These are phyloP conservation scores for Paramecium octaurelia DNA, from an alignment of 73 alveolate species.

Conservation along the genomic window DNA sequence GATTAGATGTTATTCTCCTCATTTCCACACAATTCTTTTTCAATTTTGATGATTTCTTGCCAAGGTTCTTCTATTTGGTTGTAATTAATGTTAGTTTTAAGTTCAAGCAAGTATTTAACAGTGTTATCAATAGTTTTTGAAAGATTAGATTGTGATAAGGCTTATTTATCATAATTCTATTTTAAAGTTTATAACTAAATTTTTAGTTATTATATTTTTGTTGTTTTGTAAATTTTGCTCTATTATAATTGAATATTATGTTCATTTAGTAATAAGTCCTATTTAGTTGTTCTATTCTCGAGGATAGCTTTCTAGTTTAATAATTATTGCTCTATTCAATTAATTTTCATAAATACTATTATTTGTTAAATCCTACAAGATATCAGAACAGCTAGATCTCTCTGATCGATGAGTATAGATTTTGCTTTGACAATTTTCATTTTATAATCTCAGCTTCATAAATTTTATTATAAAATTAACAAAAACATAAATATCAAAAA, in stretches of 20 bases:
- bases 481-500: neutral
- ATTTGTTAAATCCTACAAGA: neutral
- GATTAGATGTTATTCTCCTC: neutral
- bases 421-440: neutral
- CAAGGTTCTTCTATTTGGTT: neutral
- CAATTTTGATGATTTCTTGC: neutral
- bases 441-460: neutral
- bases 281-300: neutral
- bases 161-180: neutral
- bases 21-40: neutral
- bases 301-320: neutral
- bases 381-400: neutral
- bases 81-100: neutral
- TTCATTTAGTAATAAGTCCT: neutral
- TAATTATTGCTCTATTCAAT: neutral
- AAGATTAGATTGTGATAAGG: neutral
- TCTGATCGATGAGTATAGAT: neutral
- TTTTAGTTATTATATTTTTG: neutral
- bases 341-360: neutral
- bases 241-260: neutral
- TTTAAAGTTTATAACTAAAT: constrained; percentile 11
- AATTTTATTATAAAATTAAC: neutral
- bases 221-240: neutral
- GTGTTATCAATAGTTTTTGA: neutral
- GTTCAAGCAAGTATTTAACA: neutral